These are phyloP conservation scores for Talaromyces rugulosus DNA, from an alignment of 2,329 filamentous ascomycete genomes.

Conservation along the genomic window DNA sequence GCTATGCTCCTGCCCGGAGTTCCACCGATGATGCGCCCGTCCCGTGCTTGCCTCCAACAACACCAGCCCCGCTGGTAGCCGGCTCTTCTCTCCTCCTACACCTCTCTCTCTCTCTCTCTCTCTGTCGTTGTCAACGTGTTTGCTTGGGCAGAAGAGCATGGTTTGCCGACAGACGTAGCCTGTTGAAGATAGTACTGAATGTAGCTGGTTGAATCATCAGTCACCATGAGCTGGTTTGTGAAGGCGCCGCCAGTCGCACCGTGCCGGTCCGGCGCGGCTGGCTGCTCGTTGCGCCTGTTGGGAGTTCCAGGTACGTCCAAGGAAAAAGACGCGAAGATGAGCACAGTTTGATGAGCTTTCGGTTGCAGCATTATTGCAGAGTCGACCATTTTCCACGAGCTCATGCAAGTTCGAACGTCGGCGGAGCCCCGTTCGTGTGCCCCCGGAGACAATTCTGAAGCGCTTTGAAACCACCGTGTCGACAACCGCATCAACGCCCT, in stretches of 20 bases:
- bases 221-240: conserved; percentile 12
- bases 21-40: neutral
- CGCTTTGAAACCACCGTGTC: conserved; percentile 8
- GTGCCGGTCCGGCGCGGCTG: neutral
- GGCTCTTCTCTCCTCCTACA: neutral
- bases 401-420: neutral
- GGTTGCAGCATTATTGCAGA: conserved; percentile 4
- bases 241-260: conserved; percentile 9
- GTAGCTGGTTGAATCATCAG: neutral
- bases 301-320: conserved; percentile 4
- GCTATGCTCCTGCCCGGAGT: neutral
- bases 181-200: neutral
- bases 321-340: neutral
- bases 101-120: neutral
- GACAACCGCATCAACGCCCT: conserved; percentile 8
- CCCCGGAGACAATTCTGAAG: neutral
- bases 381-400: neutral
- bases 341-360: neutral
- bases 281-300: neutral
- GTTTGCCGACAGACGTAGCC: neutral
- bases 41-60: neutral
- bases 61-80: neutral
- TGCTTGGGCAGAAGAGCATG: neutral
- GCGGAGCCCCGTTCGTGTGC: neutral
- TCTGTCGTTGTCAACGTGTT: neutral